Base-by-base conservation (phyloP, 2,329 filamentous ascomycete species). In the Xylariaceae sp. region DNA sequence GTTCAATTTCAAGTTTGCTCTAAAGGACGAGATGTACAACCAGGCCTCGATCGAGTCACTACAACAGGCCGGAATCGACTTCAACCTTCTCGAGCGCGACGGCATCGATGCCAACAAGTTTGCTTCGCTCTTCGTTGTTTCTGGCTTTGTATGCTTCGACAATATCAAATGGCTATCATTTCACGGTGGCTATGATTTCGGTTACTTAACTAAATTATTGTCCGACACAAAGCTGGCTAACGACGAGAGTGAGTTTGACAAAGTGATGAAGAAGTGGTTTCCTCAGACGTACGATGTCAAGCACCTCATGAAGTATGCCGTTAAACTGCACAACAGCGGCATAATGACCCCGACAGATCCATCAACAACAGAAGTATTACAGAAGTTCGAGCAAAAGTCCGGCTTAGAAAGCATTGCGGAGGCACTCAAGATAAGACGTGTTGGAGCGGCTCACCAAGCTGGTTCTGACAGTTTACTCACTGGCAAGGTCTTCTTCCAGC, bases 151-250 rank as follows among this genome's bases (percentile, higher is more conserved):
- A 9, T 87, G 94, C 65, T 84, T 89, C 61, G 86, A 94, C 40
- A 85, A 95, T 55, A 88, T 96, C 53, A 87, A 90, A 70, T 99
- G 94, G 94, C 89, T 99, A 60, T 95, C 90, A 3, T 97, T 97
- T 74, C 94, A 99, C 71, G 94, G 90, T 31, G 94, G 92, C 57
- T 99, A 99, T 73, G 94, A 99, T 74, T 97, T 99, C 72, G 94
- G 91, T 47, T 97, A 97, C 68, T 78, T 99, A 46, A 91, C 95
- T 67, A 99, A 99, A 74, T 85, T 96, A 55, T 85, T 99, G 70
- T 86, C 89, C 54, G 88, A 88, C 72, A 81, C 85, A 62, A 84
- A 87, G 44, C 78, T 99, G 6, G 94, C 94, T 0, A 88, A 91
- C 63, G 90, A 95, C 63, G 94, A 97, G 70, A 81, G 86, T 48